These are phyloP conservation scores for Plasmodium gallinaceum DNA, from an alignment of 169 alveolate species.

Conservation along the genomic window DNA sequence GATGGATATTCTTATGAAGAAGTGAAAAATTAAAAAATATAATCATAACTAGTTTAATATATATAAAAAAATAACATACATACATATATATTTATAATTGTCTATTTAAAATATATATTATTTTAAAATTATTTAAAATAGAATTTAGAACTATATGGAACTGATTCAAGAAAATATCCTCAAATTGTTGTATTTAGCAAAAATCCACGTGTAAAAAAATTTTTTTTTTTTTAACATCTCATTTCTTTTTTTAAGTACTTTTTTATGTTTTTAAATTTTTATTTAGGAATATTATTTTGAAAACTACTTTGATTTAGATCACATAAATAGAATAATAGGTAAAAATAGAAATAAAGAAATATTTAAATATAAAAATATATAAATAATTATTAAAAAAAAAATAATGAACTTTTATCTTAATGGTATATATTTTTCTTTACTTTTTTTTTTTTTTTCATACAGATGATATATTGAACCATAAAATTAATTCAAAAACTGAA, in stretches of 20 bases:
- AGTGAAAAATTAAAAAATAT: slow-evolving; percentile 16
- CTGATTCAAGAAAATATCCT: slow-evolving; percentile 35
- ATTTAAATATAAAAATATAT: neutral
- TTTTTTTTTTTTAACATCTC: slow-evolving; percentile 1
- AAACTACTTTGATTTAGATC: slow-evolving; percentile 23
- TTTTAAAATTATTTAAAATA: slow-evolving; percentile 9
- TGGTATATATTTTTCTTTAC: neutral
- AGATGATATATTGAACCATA: slow-evolving; percentile 30
- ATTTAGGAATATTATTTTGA: slow-evolving; percentile 54
- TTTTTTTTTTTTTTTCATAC: neutral
- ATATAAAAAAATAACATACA: neutral
- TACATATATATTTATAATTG: neutral
- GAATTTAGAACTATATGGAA: slow-evolving; percentile 58
- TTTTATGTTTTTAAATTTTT: neutral
- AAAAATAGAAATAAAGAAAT: neutral
- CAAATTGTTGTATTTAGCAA: slow-evolving; percentile 60
- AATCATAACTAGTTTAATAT: neutral
- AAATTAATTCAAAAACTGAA: slow-evolving; percentile 29
- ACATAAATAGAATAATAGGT: slow-evolving; percentile 38
- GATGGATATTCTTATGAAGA: slow-evolving; percentile 71
- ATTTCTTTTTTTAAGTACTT: slow-evolving; percentile 7
- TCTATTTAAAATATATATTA: neutral
- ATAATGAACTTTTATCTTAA: neutral
- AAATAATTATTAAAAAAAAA: neutral
- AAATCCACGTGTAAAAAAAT: slow-evolving; percentile 31